These are phyloP conservation scores for Phytophthora sp. DNA, from an alignment of 352 stramenopile genomes.

Conservation along the genomic window DNA sequence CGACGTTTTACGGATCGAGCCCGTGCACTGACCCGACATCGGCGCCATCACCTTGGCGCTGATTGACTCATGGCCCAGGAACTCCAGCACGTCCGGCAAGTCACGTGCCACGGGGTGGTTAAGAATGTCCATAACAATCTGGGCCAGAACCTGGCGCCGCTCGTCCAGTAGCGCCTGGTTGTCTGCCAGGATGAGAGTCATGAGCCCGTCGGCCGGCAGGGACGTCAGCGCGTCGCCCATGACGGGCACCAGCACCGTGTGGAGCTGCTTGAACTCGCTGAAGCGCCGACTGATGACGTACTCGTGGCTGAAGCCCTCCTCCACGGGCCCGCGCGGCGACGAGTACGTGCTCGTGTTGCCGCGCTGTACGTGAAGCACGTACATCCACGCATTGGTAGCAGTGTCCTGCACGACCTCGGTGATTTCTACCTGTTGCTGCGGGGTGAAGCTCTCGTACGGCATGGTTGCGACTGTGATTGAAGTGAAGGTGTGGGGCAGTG, in stretches of 20 bases:
- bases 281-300: constrained; percentile 80
- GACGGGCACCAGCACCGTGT: constrained; percentile 52
- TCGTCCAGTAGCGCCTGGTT: constrained; percentile 70
- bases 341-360: constrained; percentile 41
- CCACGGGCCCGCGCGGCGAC: constrained; percentile 36
- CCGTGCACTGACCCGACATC: constrained; percentile 52
- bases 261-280: constrained; percentile 72
- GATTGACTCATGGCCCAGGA: constrained; percentile 59
- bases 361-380: constrained; percentile 59
- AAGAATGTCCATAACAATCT: constrained; percentile 67
- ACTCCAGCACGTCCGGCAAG: constrained; percentile 66
- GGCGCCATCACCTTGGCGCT: constrained; percentile 50
- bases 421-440: constrained; percentile 62
- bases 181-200: constrained; percentile 74
- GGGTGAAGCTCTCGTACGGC: constrained; percentile 79
- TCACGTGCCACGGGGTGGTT: constrained; percentile 60
- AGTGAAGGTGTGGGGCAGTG: not conserved
- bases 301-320: constrained; percentile 44
- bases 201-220: constrained; percentile 61
- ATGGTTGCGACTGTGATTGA: constrained; percentile 28
- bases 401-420: constrained; percentile 67
- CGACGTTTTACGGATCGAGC: constrained; percentile 75
- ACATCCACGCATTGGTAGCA: constrained; percentile 57
- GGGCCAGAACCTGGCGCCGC: constrained; percentile 63
- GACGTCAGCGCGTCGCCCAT: constrained; percentile 59